Evolutionary conservation across 2,329 filamentous ascomycete genomes (phyloP), one percentile per base, ranked within the genome.

Genomic region (Apiospora malaysiana): DNA sequence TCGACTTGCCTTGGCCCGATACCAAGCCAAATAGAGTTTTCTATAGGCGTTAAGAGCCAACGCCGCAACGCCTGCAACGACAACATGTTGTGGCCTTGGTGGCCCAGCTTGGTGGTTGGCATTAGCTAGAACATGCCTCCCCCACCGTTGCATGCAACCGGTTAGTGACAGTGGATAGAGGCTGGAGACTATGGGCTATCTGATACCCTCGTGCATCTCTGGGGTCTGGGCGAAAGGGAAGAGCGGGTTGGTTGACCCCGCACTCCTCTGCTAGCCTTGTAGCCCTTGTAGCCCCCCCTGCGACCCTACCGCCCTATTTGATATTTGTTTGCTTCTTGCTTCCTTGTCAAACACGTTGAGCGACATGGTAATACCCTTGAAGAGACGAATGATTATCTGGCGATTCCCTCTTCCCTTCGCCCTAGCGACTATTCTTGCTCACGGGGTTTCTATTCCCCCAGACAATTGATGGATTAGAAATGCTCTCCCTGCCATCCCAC

Each of bases 171-270:
- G 21, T 63, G 32, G 56, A 21, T 40, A 59, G 56, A 63, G 56
- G 9, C 56, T 63, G 32, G 56, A n/a, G 27, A n/a, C 32, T 63
- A 40, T 40, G 56, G 27, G 56, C 32, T 40, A 63, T n/a, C 27
- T 63, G 56, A 63, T 63, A 63, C 56, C 27, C 18, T 63, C 56
- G 56, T 40, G 56, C 56, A 63, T 63, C 21, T 63, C 56, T 40
- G 56, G 56, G 56, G 56, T 63, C 56, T 63, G 56, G 56, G 56
- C 27, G 56, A 63, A 63, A 9, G 56, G 56, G 56, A 63, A 63
- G 6, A 32, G 21, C 56, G 37, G 56, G 56, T 32, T 63, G 32
- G 56, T 18, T 32, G 32, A 63, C 56, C 56, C 56, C 56, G 56
- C 56, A 63, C 56, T 40, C 56, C n/a, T n/a, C 21, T 45, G 14